A percentile compares a stretch with the other conserved stretches of the same genome.
Evolutionary conservation across 352 stramenopile genomes (phyloP).

Genomic region (Globisporangium irregulare): DNA sequence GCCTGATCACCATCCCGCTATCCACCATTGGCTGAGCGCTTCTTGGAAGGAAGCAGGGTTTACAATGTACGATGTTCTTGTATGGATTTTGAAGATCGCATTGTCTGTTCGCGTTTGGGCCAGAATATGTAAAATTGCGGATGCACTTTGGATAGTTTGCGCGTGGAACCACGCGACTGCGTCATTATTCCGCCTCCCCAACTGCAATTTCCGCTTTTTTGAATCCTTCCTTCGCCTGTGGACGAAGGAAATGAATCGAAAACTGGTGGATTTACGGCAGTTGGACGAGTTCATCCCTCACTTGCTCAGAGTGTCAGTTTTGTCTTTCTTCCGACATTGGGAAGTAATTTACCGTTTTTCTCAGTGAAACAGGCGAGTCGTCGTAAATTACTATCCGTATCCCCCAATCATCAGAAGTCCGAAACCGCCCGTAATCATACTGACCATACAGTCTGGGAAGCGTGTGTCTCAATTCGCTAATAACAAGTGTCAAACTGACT

Average conservation of each 20-base stretch:
- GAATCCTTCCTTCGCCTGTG: background rate
- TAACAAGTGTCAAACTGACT: background rate
- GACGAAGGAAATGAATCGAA: background rate
- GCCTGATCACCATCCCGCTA: too few relatives aligned
- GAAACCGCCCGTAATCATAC: background rate
- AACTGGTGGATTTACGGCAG: background rate
- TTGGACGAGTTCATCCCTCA: background rate
- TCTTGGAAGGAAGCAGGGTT: too few relatives aligned
- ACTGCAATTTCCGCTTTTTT: background rate
- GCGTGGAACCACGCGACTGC: background rate
- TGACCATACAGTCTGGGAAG: background rate
- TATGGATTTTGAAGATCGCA: too few relatives aligned
- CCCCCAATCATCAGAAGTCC: background rate
- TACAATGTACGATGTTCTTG: too few relatives aligned
- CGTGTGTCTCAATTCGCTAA: background rate
- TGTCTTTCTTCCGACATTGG: background rate
- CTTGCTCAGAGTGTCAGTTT: too few relatives aligned
- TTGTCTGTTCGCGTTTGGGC: too few relatives aligned
- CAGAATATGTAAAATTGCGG: background rate
- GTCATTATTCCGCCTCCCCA: background rate
- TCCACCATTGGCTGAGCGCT: too few relatives aligned
- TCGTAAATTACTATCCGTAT: background rate
- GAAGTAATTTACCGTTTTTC: constrained; percentile 2
- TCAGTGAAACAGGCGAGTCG: background rate
- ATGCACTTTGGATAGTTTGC: background rate